phyloP scores from a whole-genome alignment of 371 early-diverging fungal genomes.

The Rhizopus microsporus region DNA sequence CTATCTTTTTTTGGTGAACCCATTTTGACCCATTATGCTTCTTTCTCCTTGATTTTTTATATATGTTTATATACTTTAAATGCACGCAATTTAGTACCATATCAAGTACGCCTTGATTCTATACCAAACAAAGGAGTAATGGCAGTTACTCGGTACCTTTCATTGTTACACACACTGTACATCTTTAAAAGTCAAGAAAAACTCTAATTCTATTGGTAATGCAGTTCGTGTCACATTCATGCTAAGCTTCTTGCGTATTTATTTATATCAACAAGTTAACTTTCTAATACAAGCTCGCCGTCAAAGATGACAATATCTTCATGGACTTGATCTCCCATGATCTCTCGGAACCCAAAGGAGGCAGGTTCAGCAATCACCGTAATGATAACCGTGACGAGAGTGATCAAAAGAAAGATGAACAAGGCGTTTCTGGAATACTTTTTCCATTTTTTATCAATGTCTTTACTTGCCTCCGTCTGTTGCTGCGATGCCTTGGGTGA shows the following conservation, averaged over 20 bases:
- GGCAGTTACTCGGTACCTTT: too few species aligned
- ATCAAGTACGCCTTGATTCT: too few species aligned
- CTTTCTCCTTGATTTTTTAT: too few species aligned
- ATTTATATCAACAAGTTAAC: neutral
- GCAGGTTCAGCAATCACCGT: slow-evolving; percentile 3
- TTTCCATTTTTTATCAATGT: slow-evolving; percentile 22
- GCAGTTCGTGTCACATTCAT: neutral
- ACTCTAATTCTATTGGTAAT: neutral
- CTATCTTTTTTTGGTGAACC: too few species aligned
- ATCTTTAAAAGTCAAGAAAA: neutral
- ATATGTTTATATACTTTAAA: too few species aligned
- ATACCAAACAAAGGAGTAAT: too few species aligned
- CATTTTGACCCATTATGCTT: too few species aligned
- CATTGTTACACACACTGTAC: too few species aligned
- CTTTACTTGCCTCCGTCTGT: slow-evolving; percentile 9
- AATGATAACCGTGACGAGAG: neutral
- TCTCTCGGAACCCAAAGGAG: neutral
- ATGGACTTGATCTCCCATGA: neutral
- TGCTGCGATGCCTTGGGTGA: slow-evolving; percentile 1
- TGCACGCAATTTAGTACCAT: too few species aligned
- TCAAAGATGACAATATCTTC: slow-evolving; percentile 1
- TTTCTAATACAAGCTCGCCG: neutral
- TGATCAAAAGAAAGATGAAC: slow-evolving; percentile 2
- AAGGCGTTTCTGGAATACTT: slow-evolving; percentile 22
- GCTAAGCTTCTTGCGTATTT: neutral